Percentiles rank a stretch among this genome's conserved stretches.
phyloP scores from a whole-genome alignment of 176 grass and related monocot genomes.

The Hyparrhenia diplandra region DNA sequence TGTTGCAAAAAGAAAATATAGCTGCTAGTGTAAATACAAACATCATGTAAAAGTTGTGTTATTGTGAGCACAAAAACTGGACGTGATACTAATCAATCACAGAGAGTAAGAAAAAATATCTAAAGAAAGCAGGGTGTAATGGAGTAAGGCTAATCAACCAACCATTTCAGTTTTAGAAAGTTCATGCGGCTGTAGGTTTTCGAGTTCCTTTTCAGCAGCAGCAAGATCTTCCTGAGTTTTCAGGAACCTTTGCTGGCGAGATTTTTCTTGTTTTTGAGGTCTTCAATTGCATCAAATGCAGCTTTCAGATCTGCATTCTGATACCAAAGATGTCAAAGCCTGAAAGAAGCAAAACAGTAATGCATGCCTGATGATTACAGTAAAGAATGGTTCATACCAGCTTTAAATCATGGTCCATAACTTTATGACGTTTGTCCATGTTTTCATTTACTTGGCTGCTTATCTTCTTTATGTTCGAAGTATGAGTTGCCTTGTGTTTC shows the following conservation, averaged over 20 bases:
- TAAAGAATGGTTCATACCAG: conserved; percentile 44
- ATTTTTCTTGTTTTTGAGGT: conserved; percentile 72
- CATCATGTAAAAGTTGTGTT: background rate
- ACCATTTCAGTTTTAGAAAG: conserved; percentile 67
- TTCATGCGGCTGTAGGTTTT: conserved; percentile 49
- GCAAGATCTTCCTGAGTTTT: conserved; percentile 67
- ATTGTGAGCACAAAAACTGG: background rate
- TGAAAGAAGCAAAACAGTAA: conserved; percentile 19
- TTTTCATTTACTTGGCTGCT: conserved; percentile 54
- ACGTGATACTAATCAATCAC: background rate
- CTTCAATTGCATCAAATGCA: conserved; percentile 72
- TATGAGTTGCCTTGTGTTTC: conserved; percentile 56
- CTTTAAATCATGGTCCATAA: conserved; percentile 48
- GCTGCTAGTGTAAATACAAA: background rate
- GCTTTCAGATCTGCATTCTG: conserved; percentile 60
- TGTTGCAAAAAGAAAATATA: conserved; percentile 31
- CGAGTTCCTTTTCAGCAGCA: conserved; percentile 59
- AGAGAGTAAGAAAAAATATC: background rate
- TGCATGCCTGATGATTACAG: conserved; percentile 6
- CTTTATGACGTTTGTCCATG: conserved; percentile 46
- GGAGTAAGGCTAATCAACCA: conserved; percentile 9
- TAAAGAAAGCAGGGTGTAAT: background rate
- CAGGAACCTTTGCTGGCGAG: conserved; percentile 61
- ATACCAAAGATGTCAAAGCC: conserved; percentile 18
- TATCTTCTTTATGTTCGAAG: conserved; percentile 63